Evolutionary conservation across 2,329 filamentous ascomycete species (phyloP), one percentile per base, ranked within the genome.

Genomic region (Ascochyta pisi): DNA sequence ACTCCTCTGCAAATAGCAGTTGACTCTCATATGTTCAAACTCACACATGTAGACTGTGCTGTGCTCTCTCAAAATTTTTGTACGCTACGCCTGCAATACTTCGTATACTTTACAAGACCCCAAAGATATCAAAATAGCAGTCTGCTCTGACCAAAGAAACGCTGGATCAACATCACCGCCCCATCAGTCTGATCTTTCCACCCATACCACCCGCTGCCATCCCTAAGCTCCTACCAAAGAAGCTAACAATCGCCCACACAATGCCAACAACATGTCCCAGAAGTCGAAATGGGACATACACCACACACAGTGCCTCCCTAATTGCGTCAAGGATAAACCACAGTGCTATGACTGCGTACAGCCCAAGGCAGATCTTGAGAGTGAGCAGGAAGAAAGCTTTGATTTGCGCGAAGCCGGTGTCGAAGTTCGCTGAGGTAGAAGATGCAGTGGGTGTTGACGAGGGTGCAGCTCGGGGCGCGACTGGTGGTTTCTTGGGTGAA

Each of bases 241-340:
- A 39, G 10, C 42, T n/a, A n/a, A 48, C 4, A 7, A 54, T 50
- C n/a, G 59, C 43, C 58, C 61, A 67, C 19, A 58, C 37, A 26
- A 54, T 59, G 12, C 53, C 38, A 9, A 52, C 37, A 10, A 60
- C 22, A 22, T 57, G 41, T 34, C 42, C 65, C 10, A 62, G 23
- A 6, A 44, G 40, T 1, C 66, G 55, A 47, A 69, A 66, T n/a
- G 70, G 69, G 26, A 65, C 65, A 2, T 60, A 62, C 3, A 73
- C 19, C 15, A 58, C 60, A 54, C 63, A 50, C 8, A 71, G 52
- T 3, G 63, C 65, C 34, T 67, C 63, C 10, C 67, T 31, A 3
- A 70, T 43, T 0, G 67, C 70, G 54, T 73, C 67, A 3, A 73
- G 63, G 6, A 72, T 23, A 41, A 64, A 72, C 57, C 70, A 72